Evolutionary conservation across 257 asterid species (phyloP), one percentile per base, ranked within the genome.

Genomic region (Capsicum baccatum): DNA sequence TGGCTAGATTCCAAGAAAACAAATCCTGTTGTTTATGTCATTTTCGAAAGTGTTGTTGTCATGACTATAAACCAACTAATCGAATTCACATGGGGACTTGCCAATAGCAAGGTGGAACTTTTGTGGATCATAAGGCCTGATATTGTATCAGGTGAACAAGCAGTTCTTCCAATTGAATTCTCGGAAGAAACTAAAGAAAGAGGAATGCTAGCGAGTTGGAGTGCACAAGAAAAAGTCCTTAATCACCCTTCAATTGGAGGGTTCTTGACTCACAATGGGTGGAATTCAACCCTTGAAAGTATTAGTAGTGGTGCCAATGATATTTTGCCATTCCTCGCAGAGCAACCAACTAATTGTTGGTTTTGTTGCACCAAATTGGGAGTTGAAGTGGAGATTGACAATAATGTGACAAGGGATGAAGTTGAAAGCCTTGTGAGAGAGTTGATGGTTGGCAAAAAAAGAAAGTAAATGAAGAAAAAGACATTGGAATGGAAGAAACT

Each of bases 61-160:
- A 87, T 92, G 87, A 88, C 92, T 1, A 39, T 83, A 0, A 50
- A 70, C 3, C 92, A 93, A 37, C 90, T 93, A 0, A 64, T 68
- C 5, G 91, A 92, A 84, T 91, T 93, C 33, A 93, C 92, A 0
- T 90, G 91, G 92, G 97, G 93, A 0, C 91, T 92, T 55, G 93
- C 91, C 0, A 88, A 88, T 63, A 92, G 91, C 44, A 59, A 83
- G 78, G 85, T 68, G 54, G 3, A 69, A 0, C 91, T 93, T 62
- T 56, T 92, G 35, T 93, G 95, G 95, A 80, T 93, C 50, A 69
- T 92, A 6, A 56, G 94, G 59, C 91, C 93, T 2, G 93, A 92
- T 59, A 87, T 90, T 42, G 90, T 91, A 17, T 85, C 89, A 0
- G 94, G 93, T 0, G 83, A 86, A 39, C 5, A 76, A 3, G 87